phyloP scores from a whole-genome alignment of 169 alveolate species.

The Cystoisospora suis region DNA sequence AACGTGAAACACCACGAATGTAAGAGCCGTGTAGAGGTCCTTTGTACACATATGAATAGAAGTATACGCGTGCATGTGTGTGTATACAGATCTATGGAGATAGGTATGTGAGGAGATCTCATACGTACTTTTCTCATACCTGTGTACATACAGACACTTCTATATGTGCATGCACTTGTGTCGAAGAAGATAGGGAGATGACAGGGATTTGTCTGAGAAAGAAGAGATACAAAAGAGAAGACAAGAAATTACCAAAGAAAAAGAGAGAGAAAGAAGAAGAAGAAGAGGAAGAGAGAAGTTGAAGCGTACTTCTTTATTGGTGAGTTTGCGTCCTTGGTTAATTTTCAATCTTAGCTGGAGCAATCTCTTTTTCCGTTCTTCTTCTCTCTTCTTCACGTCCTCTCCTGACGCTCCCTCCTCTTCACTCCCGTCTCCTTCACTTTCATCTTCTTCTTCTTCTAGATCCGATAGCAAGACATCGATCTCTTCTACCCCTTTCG shows the following conservation, averaged over 20 bases:
- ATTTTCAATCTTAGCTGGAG: slow-evolving; percentile 32
- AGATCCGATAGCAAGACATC: not conserved
- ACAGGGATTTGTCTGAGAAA: too few species aligned
- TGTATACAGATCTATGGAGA: too few species aligned
- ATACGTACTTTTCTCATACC: too few species aligned
- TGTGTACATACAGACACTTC: too few species aligned
- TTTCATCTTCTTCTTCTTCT: not conserved
- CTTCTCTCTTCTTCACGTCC: too few species aligned
- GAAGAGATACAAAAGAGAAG: not conserved
- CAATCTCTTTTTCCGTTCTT: slow-evolving; percentile 12
- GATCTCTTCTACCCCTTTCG: not conserved
- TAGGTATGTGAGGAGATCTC: too few species aligned
- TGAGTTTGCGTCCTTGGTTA: slow-evolving; percentile 63
- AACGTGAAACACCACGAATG: too few species aligned
- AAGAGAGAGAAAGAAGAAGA: not conserved
- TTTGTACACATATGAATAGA: too few species aligned
- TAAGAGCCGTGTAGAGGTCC: too few species aligned
- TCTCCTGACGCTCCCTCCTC: not conserved
- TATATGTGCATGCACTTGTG: too few species aligned
- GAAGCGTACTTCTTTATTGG: slow-evolving; percentile 58
- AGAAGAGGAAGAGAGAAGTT: not conserved
- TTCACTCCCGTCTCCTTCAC: not conserved
- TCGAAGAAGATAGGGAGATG: too few species aligned
- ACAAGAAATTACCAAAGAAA: not conserved
- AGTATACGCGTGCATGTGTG: too few species aligned